Evolutionary conservation across 2,329 filamentous ascomycete species (phyloP), one percentile per base, ranked within the genome.

Genomic region (Cryphonectria japonica): DNA sequence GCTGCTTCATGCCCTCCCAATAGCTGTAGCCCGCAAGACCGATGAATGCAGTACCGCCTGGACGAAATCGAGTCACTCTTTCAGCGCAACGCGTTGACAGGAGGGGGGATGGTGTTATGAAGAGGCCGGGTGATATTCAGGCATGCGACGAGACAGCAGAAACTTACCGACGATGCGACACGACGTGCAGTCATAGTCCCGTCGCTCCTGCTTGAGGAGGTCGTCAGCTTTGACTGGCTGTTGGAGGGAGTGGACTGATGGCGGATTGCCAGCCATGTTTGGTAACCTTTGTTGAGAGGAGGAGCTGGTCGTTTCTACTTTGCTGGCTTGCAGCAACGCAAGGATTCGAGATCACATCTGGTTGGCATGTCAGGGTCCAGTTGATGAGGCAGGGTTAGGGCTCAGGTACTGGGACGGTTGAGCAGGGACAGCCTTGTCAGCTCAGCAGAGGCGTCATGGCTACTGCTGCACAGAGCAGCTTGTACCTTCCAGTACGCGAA

Each of bases 21-120:
- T 94, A 95, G 80, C 90, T 94, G 81, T 95, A 96, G 0, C 86
- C 89, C 3, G 90, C 93, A 22, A 95, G 87, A 1, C 91, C 92
- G 69, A 93, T 84, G 74, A 96, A 94, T 0, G 92, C 91, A 54
- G 89, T 86, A 77, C 92, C 91, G 61, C 93, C 93, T 95, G 75
- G 69, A 32, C 1, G 37, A 39, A 39, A 3, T 9, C 37, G 37
- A 39, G 37, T 41, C 61, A 29, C n/a, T 54, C 46, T 6, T 22
- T 54, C 26, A 52, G 41, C 34, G 29, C 16, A 66, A 16, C n/a
- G 43, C 8, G 54, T 6, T 2, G 34, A 37, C 14, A 52, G 37
- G 37, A 39, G 9, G 37, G 37, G 8, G 37, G 7, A 11, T 39
- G 37, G 37, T 39, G 37, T 39, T 39, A 8, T 39, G 2, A 9